phyloP scores from a whole-genome alignment of 2,329 filamentous ascomycete genomes.

The Cladophialophora chaetospira region DNA sequence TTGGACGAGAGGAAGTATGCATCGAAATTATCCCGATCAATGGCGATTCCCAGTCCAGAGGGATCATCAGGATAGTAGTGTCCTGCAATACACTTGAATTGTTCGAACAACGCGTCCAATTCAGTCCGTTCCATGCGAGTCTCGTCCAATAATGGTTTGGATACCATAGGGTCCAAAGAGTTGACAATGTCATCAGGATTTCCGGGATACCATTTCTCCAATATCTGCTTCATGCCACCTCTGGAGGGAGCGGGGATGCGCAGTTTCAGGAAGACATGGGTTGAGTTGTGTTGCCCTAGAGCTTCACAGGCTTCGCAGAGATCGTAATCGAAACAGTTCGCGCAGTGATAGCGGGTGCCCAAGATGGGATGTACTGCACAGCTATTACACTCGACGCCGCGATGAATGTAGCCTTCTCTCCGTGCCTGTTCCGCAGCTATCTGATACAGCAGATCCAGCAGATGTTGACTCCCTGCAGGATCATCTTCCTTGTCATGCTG shows the following conservation, averaged over 20 bases:
- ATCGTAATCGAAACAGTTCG: slow-evolving; percentile 95
- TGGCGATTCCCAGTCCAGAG: slow-evolving; percentile 73
- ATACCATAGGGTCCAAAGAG: slow-evolving; percentile 66
- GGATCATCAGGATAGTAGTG: slow-evolving; percentile 82
- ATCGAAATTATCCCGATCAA: slow-evolving; percentile 92
- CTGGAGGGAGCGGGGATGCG: slow-evolving; percentile 73
- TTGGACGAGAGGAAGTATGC: slow-evolving; percentile 85
- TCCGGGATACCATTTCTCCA: slow-evolving; percentile 84
- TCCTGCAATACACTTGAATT: slow-evolving; percentile 92
- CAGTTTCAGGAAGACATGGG: slow-evolving; percentile 96
- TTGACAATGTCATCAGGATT: slow-evolving; percentile 73
- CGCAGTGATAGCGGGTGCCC: slow-evolving; percentile 88
- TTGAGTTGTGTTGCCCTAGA: slow-evolving; percentile 73
- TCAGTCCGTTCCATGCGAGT: slow-evolving; percentile 83
- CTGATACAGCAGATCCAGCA: slow-evolving; percentile 82
- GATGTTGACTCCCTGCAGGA: slow-evolving; percentile 66
- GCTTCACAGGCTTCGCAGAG: slow-evolving; percentile 90
- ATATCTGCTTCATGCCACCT: slow-evolving; percentile 72
- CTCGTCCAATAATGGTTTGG: slow-evolving; percentile 68
- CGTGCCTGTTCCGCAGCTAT: slow-evolving; percentile 92
- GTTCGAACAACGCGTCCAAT: slow-evolving; percentile 91
- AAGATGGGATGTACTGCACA: slow-evolving; percentile 87
- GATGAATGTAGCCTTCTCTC: slow-evolving; percentile 85
- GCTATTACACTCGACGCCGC: slow-evolving; percentile 87
- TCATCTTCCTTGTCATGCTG: slow-evolving; percentile 43